Percentiles rank a stretch among this genome's conserved stretches.
These are phyloP conservation scores for Emericellopsis atlantica DNA, from an alignment of 2,329 filamentous ascomycete species.

Conservation along the genomic window DNA sequence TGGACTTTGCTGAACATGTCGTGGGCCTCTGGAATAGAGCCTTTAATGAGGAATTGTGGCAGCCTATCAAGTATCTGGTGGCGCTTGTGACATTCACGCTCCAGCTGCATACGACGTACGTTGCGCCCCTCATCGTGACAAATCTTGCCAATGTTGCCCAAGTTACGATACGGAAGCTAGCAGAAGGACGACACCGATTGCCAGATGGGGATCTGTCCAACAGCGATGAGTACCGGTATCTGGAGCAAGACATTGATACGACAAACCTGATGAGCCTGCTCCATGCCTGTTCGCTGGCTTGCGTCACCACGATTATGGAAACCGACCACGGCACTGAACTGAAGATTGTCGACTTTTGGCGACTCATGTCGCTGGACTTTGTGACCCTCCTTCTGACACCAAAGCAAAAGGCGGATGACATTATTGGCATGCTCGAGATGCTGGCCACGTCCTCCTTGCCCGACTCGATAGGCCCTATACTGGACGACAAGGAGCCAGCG, in stretches of 20 bases:
- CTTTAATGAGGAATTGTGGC: conserved; percentile 47
- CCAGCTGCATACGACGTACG: conserved; percentile 43
- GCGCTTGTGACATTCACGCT: conserved; percentile 53
- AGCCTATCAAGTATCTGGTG: conserved; percentile 52
- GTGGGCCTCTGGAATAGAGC: conserved; percentile 58
- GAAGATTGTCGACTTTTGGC: conserved; percentile 47
- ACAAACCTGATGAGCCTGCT: conserved; percentile 52
- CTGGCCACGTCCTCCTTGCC: conserved; percentile 53
- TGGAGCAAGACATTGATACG: conserved; percentile 46
- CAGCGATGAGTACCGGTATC: conserved; percentile 22
- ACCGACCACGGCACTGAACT: conserved; percentile 14
- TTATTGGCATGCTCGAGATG: conserved; percentile 51
- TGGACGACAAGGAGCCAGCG: conserved; percentile 26
- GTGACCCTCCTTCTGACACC: conserved; percentile 54
- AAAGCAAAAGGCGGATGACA: conserved; percentile 51
- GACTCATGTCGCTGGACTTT: conserved; percentile 50
- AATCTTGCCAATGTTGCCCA: conserved; percentile 42
- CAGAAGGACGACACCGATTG: conserved; percentile 40
- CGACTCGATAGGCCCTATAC: conserved; percentile 54
- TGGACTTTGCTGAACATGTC: conserved; percentile 51
- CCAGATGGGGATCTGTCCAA: conserved; percentile 33
- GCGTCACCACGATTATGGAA: conserved; percentile 25
- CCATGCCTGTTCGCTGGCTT: conserved; percentile 49
- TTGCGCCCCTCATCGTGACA: conserved; percentile 46
- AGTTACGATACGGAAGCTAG: conserved; percentile 46